Conservation (phyloP, 2,329 filamentous ascomycete species). For the Colletotrichum incanum region DNA sequence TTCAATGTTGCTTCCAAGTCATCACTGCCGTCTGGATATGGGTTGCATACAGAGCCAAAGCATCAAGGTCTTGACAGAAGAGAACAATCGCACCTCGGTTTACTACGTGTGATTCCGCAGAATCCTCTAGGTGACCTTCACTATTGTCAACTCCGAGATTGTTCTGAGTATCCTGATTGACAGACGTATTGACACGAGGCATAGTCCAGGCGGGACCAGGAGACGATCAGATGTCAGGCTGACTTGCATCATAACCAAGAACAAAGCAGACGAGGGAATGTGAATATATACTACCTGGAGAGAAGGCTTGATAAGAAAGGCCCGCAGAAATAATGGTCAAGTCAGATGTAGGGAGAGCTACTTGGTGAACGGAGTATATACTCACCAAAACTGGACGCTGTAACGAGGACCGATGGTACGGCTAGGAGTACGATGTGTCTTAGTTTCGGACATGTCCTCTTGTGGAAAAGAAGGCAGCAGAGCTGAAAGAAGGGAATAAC, state of each 20-base stretch:
- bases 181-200: background rate
- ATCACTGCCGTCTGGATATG: background rate
- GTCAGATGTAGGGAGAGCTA: background rate
- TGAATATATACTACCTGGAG: background rate
- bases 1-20: background rate
- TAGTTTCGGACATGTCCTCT: background rate
- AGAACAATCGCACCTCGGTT: background rate
- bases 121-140: background rate
- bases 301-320: background rate
- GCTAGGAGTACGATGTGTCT: background rate
- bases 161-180: background rate
- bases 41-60: background rate
- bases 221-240: background rate
- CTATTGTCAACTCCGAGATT: background rate
- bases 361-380: background rate
- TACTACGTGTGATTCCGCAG: background rate
- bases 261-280: too few species aligned
- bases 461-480: background rate
- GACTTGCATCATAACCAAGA: background rate
- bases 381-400: background rate
- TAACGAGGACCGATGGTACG: background rate
- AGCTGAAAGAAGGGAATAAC: conserved; percentile 3
- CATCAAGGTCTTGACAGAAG: background rate
- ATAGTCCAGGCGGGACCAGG: background rate
- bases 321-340: background rate